phyloP scores from a whole-genome alignment of 2,329 filamentous ascomycete genomes.

The Ascosphaera apis region DNA sequence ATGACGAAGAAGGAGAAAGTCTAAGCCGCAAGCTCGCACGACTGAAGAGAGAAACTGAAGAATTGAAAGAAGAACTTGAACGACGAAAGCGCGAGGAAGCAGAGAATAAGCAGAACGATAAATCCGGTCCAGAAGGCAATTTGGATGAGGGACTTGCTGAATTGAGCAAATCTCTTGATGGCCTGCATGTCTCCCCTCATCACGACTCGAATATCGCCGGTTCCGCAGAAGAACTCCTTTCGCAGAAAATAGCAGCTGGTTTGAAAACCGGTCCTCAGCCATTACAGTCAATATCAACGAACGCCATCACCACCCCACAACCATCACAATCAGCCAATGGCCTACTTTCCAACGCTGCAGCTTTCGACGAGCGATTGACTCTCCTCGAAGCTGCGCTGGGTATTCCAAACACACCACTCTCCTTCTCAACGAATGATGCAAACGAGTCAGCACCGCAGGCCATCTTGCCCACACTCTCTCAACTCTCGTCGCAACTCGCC shows the following conservation, averaged over 20 bases:
- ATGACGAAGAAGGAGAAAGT: conserved; percentile 59
- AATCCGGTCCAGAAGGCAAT: conserved; percentile 18
- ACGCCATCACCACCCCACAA: conserved; percentile 2
- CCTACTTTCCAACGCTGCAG: conserved; percentile 54
- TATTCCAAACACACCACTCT: conserved; percentile 44
- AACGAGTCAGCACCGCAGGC: conserved; percentile 31
- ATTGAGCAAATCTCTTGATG: conserved; percentile 49
- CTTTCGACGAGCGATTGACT: conserved; percentile 64
- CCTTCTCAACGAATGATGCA: conserved; percentile 25
- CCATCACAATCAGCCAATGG: conserved; percentile 8
- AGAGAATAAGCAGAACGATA: conserved; percentile 26
- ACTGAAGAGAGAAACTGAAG: conserved; percentile 60
- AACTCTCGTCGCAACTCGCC: conserved; percentile 57
- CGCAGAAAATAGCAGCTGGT: conserved; percentile 12
- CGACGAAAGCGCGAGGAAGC: conserved; percentile 29
- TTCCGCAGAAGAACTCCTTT: conserved; percentile 15
- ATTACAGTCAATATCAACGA: neutral
- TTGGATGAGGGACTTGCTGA: conserved; percentile 38
- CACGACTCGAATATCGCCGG: conserved; percentile 7
- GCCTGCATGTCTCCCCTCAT: conserved; percentile 25
- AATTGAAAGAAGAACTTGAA: conserved; percentile 33
- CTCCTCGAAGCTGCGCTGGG: conserved; percentile 64
- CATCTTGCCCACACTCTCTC: conserved; percentile 60
- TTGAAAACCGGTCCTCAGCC: conserved; percentile 1
- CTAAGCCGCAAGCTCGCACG: conserved; percentile 60